Percentiles rank a stretch among this genome's conserved stretches.
Conservation (phyloP, 1,284 basidiomycete genomes). For the Malassezia arunalokei region DNA sequence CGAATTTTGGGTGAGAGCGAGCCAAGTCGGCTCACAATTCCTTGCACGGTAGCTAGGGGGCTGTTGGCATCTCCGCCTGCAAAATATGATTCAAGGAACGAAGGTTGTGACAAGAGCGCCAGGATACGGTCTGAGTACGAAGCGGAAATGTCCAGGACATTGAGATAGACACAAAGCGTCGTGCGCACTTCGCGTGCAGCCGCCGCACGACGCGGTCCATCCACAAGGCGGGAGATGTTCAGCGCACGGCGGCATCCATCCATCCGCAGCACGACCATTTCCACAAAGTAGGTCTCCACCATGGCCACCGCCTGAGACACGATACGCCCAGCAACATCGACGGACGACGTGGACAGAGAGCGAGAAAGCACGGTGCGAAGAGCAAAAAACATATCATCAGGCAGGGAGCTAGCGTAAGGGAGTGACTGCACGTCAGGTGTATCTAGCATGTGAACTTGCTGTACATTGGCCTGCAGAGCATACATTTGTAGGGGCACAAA, state of each 20-base stretch:
- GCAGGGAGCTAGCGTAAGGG: constrained; percentile 34
- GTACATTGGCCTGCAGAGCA: constrained; percentile 75
- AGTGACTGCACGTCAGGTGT: constrained; percentile 22
- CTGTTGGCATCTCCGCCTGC: constrained; percentile 4
- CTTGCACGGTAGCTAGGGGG: constrained; percentile 12
- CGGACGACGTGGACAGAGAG: constrained; percentile 29
- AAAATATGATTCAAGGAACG: constrained; percentile 18
- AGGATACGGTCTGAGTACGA: constrained; percentile 32
- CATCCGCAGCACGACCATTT: constrained; percentile 37
- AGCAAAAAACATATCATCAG: constrained; percentile 44
- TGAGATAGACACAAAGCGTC: constrained; percentile 37
- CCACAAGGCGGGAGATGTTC: constrained; percentile 30
- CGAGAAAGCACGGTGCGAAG: constrained; percentile 34
- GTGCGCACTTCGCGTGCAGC: constrained; percentile 39
- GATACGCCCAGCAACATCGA: constrained; percentile 21
- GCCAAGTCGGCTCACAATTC: background rate
- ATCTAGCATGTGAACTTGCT: constrained; percentile 56
- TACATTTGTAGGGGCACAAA: constrained; percentile 82
- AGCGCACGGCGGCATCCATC: constrained; percentile 33
- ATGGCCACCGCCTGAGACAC: constrained; percentile 18
- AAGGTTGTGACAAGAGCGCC: constrained; percentile 20
- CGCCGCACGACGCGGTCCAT: constrained; percentile 39
- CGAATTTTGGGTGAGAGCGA: constrained; percentile 6
- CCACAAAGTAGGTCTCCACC: constrained; percentile 36
- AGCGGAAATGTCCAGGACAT: constrained; percentile 34